phyloP scores from a whole-genome alignment of 805 yeast genomes.

The Nakazawaea ambrosiae region DNA sequence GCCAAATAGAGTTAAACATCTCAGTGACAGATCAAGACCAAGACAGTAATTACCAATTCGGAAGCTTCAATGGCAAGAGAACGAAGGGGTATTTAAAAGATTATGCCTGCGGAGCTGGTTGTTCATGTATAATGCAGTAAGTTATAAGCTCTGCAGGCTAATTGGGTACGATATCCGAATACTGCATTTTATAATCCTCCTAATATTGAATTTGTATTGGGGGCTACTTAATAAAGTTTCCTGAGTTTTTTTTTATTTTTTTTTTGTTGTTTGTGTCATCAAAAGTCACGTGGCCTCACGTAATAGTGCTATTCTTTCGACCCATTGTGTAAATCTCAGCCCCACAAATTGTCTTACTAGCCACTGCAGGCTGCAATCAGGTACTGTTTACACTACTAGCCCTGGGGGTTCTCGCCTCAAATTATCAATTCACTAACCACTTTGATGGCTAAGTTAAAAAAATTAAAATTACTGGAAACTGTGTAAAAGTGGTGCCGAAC shows the following conservation, averaged over 20 bases:
- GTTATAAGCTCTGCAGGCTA: conserved; percentile 24
- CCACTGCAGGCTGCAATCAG: no score
- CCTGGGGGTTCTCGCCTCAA: no score
- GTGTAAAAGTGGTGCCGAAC: no score
- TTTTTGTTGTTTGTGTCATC: not conserved
- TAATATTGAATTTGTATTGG: conserved; percentile 12
- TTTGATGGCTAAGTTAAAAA: no score
- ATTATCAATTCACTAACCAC: no score
- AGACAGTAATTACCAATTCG: not conserved
- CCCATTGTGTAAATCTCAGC: no score
- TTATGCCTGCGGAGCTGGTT: conserved; percentile 25
- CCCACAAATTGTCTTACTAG: no score
- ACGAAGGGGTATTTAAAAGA: conserved; percentile 21
- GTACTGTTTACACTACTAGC: no score
- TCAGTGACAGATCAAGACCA: conserved; percentile 9
- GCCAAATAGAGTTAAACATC: conserved; percentile 18
- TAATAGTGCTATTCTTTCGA: not conserved
- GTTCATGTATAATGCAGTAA: conserved; percentile 10
- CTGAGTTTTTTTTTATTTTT: not conserved
- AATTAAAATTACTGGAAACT: no score
- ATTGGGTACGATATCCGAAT: conserved; percentile 13
- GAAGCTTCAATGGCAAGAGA: no score
- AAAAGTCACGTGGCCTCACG: conserved; percentile 2
- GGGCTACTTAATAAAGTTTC: not conserved
- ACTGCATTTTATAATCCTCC: conserved; percentile 13